Conservation (phyloP, 2,329 filamentous ascomycete genomes). For the Mycosphaerelloides madeirae region DNA sequence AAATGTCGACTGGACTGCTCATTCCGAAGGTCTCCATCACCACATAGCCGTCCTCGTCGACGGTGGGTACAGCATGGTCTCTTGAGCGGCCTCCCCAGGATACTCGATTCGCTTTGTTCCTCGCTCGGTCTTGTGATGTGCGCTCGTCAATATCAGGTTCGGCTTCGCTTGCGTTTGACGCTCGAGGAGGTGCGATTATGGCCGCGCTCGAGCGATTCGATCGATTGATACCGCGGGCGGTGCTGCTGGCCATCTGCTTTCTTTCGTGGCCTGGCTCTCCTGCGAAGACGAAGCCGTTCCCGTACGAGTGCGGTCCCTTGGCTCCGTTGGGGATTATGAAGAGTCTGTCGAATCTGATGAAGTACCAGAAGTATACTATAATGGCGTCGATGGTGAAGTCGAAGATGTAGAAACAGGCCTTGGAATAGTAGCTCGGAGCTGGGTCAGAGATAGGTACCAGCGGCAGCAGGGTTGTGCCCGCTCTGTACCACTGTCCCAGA, state of each 20-base stretch:
- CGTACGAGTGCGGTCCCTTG: constrained; percentile 42
- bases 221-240: not conserved
- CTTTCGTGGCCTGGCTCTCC: not conserved
- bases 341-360: constrained; percentile 66
- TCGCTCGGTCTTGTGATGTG: too few relatives aligned
- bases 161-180: not conserved
- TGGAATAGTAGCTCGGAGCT: constrained; percentile 66
- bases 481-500: constrained; percentile 65
- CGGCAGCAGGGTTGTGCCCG: constrained; percentile 53
- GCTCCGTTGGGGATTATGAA: constrained; percentile 72
- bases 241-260: not conserved
- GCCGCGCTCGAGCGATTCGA: not conserved
- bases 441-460: constrained; percentile 35
- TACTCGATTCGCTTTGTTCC: too few relatives aligned
- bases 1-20: not conserved
- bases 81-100: too few relatives aligned
- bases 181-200: not conserved
- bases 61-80: too few relatives aligned
- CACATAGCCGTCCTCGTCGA: too few relatives aligned
- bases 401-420: constrained; percentile 73
- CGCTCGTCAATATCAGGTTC: too few relatives aligned
- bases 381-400: constrained; percentile 71
- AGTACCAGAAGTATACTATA: constrained; percentile 62
- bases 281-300: constrained; percentile 5
- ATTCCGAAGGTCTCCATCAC: too few relatives aligned